phyloP scores from a whole-genome alignment of 2,329 filamentous ascomycete genomes.

The Falciphora oryzae region DNA sequence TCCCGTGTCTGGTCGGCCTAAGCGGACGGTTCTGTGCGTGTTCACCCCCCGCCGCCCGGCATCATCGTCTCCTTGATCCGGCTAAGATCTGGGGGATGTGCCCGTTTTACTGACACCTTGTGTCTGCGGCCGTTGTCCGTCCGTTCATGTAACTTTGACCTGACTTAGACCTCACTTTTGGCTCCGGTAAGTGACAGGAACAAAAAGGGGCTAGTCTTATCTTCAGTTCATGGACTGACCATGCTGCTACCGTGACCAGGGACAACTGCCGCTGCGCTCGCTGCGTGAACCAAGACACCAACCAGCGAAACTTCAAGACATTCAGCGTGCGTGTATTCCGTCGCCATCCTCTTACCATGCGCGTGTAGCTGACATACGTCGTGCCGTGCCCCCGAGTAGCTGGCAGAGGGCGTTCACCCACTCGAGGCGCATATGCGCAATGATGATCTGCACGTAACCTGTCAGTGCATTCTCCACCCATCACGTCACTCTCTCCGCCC shows the following conservation, averaged over 20 bases:
- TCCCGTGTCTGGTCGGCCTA: not conserved
- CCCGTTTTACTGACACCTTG: not conserved
- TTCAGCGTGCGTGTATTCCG: conserved; percentile 46
- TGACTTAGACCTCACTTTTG: conserved; percentile 5
- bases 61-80: not conserved
- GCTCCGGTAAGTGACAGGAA: conserved; percentile 6
- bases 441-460: conserved; percentile 40
- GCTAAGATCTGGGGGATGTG: not conserved
- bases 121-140: too few species aligned
- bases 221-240: not conserved
- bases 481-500: not conserved
- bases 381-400: conserved; percentile 28
- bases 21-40: not conserved
- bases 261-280: conserved; percentile 66
- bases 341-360: not conserved
- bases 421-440: conserved; percentile 25
- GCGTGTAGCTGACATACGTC: conserved; percentile 10
- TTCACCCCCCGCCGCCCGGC: not conserved
- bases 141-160: too few species aligned
- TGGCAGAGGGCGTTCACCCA: conserved; percentile 37
- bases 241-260: conserved; percentile 31
- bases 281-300: conserved; percentile 66
- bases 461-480: conserved; percentile 30
- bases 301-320: conserved; percentile 62
- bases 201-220: too few species aligned